A percentile compares a stretch with the other conserved stretches of the same genome.
phyloP scores from a whole-genome alignment of 1,139 yeast genomes.

The Starmera stellimalicola region DNA sequence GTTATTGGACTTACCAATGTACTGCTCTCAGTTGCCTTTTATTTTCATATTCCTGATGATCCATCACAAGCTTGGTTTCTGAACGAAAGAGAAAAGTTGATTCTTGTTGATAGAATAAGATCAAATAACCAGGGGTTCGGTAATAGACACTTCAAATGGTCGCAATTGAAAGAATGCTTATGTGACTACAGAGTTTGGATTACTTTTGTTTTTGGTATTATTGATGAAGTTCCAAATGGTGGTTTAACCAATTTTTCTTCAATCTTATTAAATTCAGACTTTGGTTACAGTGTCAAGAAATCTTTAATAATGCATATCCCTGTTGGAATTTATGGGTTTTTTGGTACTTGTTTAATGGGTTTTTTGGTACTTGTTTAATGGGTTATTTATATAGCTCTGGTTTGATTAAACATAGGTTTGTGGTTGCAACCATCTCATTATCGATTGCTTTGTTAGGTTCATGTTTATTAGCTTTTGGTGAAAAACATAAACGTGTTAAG shows the following conservation, averaged over 20 bases:
- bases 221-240: constrained; percentile 22
- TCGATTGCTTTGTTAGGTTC: constrained; percentile 30
- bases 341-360: constrained; percentile 19
- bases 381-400: constrained; percentile 33
- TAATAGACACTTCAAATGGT: constrained; percentile 37
- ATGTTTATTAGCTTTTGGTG: constrained; percentile 41
- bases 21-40: constrained; percentile 32
- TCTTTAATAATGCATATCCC: constrained; percentile 32
- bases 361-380: too few species aligned
- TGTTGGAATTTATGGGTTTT: constrained; percentile 26
- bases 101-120: constrained; percentile 40
- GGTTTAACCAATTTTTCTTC: constrained; percentile 19
- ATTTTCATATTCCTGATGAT: constrained; percentile 37
- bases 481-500: constrained; percentile 23
- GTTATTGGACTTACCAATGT: constrained; percentile 38
- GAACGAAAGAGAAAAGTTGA: constrained; percentile 37
- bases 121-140: constrained; percentile 44
- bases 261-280: constrained; percentile 16
- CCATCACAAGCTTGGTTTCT: constrained; percentile 40
- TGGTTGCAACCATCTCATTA: constrained; percentile 29
- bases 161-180: constrained; percentile 38
- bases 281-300: constrained; percentile 29
- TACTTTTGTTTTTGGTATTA: constrained; percentile 26
- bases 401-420: constrained; percentile 27
- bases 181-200: constrained; percentile 38